Base-by-base conservation (phyloP, 768 basidiomycete genomes). In the Tylopilus subfusipes region DNA sequence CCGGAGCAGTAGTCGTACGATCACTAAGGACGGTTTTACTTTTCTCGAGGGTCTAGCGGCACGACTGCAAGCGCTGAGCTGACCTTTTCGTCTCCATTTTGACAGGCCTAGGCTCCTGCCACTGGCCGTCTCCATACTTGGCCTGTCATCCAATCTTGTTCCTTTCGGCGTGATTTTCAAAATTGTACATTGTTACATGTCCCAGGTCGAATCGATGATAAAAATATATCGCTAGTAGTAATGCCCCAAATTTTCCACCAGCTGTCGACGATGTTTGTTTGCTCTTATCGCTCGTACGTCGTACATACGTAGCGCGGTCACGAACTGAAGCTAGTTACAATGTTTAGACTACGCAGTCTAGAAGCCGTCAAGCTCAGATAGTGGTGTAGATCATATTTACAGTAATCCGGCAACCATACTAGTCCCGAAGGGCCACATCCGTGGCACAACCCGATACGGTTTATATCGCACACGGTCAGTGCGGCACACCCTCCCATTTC, bases 1-100 rank as follows among this genome's bases (percentile, higher is more conserved):
- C 67, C 78, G 78, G 65, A 84, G 82, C 62, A 83, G 75, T 34
- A 84, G 86, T 39, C 76, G 85, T 58, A 88, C 84, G 47, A 75
- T 91, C 50, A 90, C 87, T 31, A 91, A 90, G 78, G 85, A 88
- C 61, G 87, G 86, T 34, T 79, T 89, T 61, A 77, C 76, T 11
- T 89, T 90, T 64, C 69, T 90, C 46, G 82, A 84, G 49, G 81
- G 81, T 34, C 64, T 89, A 42, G 78, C 83, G 3, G 76, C 72
- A 42, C 73, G 83, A 58, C 68, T 90, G 54, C 74, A 70, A 59
- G 72, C 45, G 9, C 40, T 72, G 53, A 52, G 49, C 33, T 60
- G 46, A 60, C 16, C n/a, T 38, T 5, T 8, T 5, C 31, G 10
- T 21, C 31, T 46, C 14, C 36, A n/a, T 39, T 19, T 38, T 43